Evolutionary conservation across 305 asterid genomes (phyloP).

Genomic region (Andrographis paniculata): DNA sequence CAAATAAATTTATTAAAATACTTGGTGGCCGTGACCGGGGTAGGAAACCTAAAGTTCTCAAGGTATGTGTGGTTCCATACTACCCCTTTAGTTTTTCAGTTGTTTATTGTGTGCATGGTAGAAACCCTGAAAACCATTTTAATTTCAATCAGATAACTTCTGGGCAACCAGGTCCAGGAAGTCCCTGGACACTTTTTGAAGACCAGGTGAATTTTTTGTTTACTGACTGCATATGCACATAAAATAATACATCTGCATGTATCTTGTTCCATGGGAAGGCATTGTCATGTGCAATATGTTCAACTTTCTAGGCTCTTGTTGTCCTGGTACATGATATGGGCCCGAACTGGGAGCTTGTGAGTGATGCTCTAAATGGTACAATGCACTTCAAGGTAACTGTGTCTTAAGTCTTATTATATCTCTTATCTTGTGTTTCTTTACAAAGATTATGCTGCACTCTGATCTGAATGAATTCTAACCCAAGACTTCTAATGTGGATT

Average conservation of each 20-base stretch:
- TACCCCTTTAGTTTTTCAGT: slow-evolving; percentile 9
- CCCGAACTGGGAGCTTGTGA: slow-evolving; percentile 86
- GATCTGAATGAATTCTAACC: too few species aligned
- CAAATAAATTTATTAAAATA: slow-evolving; percentile 54
- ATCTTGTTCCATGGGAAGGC: too few species aligned
- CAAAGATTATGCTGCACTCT: too few species aligned
- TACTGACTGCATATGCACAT: slow-evolving; percentile 15
- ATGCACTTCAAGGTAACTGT: slow-evolving; percentile 61
- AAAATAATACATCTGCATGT: background rate
- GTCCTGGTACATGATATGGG: slow-evolving; percentile 85
- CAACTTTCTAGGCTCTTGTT: slow-evolving; percentile 27
- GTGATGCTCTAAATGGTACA: slow-evolving; percentile 71
- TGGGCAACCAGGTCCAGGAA: slow-evolving; percentile 65
- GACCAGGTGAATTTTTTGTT: slow-evolving; percentile 64
- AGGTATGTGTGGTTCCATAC: slow-evolving; percentile 32
- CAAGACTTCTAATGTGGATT: too few species aligned
- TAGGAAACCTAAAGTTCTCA: slow-evolving; percentile 47
- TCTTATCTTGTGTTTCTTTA: background rate
- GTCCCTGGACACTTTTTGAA: slow-evolving; percentile 82
- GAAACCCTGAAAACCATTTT: slow-evolving; percentile 16
- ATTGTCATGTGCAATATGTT: too few species aligned
- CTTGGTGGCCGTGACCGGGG: slow-evolving; percentile 63
- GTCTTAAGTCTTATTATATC: background rate
- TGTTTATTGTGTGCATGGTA: slow-evolving; percentile 8
- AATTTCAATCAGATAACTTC: slow-evolving; percentile 47